Conservation (phyloP, 2,329 filamentous ascomycete genomes). For the Rachicladosporium sp. region DNA sequence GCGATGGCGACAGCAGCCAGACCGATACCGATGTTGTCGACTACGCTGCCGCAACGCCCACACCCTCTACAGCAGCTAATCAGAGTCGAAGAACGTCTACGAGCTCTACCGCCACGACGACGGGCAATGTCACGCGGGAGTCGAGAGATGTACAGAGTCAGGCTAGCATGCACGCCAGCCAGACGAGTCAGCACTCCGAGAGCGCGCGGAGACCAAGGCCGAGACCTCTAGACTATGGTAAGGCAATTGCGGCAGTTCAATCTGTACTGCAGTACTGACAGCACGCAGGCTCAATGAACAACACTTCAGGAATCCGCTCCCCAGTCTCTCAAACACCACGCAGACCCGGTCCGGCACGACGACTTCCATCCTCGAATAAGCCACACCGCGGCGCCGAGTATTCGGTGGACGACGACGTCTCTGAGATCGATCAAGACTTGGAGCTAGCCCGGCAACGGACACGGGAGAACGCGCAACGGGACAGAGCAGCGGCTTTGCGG, state of each 20-base stretch:
- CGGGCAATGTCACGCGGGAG: conserved; percentile 8
- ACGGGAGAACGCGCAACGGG: conserved; percentile 10
- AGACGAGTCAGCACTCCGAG: conserved; percentile 13
- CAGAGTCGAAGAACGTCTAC: conserved; percentile 11
- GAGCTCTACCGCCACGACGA: conserved; percentile 8
- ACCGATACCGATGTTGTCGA: conserved; percentile 1
- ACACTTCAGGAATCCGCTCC: conserved; percentile 8
- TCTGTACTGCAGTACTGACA: conserved; percentile 1
- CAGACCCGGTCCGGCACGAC: conserved; percentile 62
- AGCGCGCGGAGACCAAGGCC: conserved; percentile 11
- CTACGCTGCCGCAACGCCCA: conserved; percentile 10
- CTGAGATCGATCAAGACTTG: conserved; percentile 64
- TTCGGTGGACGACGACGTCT: conserved; percentile 77
- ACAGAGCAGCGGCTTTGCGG: conserved; percentile 27
- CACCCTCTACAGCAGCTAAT: conserved; percentile 4
- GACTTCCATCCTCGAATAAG: conserved; percentile 60
- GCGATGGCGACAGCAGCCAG: neutral
- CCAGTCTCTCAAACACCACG: conserved; percentile 32
- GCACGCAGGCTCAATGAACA: conserved; percentile 13
- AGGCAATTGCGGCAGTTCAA: neutral
- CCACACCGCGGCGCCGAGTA: conserved; percentile 77
- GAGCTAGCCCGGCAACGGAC: conserved; percentile 27
- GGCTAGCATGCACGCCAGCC: conserved; percentile 16
- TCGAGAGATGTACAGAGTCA: conserved; percentile 6
- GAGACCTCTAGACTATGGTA: conserved; percentile 19